These are phyloP conservation scores for Fraxinus velutina DNA, from an alignment of 305 asterid genomes.

Conservation along the genomic window DNA sequence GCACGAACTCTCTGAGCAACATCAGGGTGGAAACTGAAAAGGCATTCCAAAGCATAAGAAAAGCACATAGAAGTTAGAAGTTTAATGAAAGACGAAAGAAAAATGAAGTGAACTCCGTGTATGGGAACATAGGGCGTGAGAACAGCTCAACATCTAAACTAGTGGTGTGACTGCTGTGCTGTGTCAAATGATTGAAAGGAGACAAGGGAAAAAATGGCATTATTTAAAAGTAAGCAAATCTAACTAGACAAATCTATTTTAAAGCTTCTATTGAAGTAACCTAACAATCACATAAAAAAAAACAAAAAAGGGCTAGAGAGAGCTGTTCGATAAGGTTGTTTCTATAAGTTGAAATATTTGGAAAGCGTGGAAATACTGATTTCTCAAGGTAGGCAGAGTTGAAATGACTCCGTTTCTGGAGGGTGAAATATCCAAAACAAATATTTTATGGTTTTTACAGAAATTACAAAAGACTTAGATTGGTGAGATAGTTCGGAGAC, in stretches of 20 bases:
- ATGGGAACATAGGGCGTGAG: not conserved
- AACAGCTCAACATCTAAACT: not conserved
- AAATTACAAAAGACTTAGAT: not conserved
- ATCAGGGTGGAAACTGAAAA: not conserved
- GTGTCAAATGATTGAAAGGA: not conserved
- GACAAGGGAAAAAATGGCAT: not conserved
- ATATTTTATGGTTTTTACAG: not conserved
- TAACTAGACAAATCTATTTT: not conserved
- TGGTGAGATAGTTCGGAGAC: not conserved
- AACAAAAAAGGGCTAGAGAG: not conserved
- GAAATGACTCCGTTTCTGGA: not conserved
- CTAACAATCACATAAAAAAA: not conserved
- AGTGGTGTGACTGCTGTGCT: not conserved
- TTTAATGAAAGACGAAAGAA: not conserved
- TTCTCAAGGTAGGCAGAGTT: not conserved
- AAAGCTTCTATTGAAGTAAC: not conserved
- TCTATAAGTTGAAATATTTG: slow-evolving; percentile 2
- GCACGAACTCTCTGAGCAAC: not conserved
- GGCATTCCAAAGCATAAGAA: not conserved
- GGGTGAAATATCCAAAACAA: not conserved
- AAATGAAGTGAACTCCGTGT: not conserved
- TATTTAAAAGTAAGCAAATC: not conserved
- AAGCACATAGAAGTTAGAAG: not conserved
- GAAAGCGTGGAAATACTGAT: not conserved
- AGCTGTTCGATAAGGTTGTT: not conserved